These are phyloP conservation scores for Geosmithia putterillii DNA, from an alignment of 2,329 filamentous ascomycete species.

Conservation along the genomic window DNA sequence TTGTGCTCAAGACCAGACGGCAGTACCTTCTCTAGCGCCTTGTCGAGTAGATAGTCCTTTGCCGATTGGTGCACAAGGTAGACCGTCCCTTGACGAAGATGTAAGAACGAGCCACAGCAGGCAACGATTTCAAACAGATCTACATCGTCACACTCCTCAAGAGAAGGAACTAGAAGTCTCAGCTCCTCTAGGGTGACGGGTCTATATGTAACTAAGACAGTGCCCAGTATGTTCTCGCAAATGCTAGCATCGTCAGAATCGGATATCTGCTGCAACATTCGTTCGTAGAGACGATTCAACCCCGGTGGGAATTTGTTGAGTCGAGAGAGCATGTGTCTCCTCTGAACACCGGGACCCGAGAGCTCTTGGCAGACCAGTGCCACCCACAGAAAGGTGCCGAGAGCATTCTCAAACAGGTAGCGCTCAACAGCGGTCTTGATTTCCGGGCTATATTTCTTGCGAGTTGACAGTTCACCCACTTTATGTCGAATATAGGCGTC, in stretches of 20 bases:
- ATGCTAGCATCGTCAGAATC: conserved; percentile 1
- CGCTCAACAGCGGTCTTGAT: not conserved
- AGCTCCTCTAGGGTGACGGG: conserved; percentile 21
- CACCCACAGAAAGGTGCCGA: conserved; percentile 15
- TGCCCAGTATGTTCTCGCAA: conserved; percentile 2
- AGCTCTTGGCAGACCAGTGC: conserved; percentile 6
- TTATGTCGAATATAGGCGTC: conserved; percentile 18
- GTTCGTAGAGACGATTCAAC: conserved; percentile 18
- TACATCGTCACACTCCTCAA: conserved; percentile 4
- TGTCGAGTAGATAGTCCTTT: conserved; percentile 16
- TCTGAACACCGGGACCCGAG: not conserved
- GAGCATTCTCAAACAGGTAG: conserved; percentile 14
- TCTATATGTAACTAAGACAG: conserved; percentile 14
- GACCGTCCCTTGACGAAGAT: conserved; percentile 12
- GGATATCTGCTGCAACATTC: conserved; percentile 20
- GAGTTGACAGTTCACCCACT: conserved; percentile 10
- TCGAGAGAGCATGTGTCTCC: conserved; percentile 4
- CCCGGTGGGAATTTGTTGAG: conserved; percentile 14
- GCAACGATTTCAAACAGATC: conserved; percentile 13
- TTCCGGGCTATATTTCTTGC: not conserved
- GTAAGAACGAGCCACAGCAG: conserved; percentile 24
- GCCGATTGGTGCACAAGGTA: conserved; percentile 27
- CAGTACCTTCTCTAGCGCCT: not conserved
- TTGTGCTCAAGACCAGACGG: not conserved
- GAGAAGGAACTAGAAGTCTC: conserved; percentile 6